phyloP scores from a whole-genome alignment of 345 rosid genomes.

The Mercurialis annua region DNA sequence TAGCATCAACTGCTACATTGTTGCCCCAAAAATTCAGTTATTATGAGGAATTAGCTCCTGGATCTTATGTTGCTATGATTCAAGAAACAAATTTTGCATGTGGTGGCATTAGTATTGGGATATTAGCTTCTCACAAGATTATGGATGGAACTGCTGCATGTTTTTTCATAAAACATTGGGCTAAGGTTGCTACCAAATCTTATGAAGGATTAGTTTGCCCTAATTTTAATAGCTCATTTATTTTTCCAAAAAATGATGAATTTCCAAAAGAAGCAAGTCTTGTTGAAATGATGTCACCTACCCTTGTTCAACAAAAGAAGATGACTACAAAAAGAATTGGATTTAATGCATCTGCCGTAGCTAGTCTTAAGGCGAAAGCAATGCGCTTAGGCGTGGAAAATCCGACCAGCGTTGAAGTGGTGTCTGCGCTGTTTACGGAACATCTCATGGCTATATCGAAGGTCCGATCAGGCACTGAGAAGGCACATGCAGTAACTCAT shows the following conservation, averaged over 20 bases:
- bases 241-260: slow-evolving; percentile 24
- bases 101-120: slow-evolving; percentile 41
- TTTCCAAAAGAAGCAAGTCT: not conserved
- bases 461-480: no score
- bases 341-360: no score
- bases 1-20: slow-evolving; percentile 3
- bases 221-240: slow-evolving; percentile 25
- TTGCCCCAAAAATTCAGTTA: slow-evolving; percentile 1
- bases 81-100: slow-evolving; percentile 32
- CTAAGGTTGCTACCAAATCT: slow-evolving; percentile 16
- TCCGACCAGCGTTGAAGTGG: no score
- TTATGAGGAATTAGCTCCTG: not conserved
- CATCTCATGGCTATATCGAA: no score
- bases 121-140: slow-evolving; percentile 36
- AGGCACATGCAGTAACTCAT: no score
- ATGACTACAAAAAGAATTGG: no score
- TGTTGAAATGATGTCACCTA: not conserved
- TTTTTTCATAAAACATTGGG: slow-evolving; percentile 40
- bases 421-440: no score
- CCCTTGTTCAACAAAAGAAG: not conserved
- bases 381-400: no score
- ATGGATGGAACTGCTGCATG: slow-evolving; percentile 37
- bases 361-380: no score
- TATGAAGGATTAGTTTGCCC: slow-evolving; percentile 11
- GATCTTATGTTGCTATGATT: slow-evolving; percentile 4